Evolutionary conservation across 2,329 filamentous ascomycete species (phyloP).

Genomic region (Sclerotinia trifoliorum): DNA sequence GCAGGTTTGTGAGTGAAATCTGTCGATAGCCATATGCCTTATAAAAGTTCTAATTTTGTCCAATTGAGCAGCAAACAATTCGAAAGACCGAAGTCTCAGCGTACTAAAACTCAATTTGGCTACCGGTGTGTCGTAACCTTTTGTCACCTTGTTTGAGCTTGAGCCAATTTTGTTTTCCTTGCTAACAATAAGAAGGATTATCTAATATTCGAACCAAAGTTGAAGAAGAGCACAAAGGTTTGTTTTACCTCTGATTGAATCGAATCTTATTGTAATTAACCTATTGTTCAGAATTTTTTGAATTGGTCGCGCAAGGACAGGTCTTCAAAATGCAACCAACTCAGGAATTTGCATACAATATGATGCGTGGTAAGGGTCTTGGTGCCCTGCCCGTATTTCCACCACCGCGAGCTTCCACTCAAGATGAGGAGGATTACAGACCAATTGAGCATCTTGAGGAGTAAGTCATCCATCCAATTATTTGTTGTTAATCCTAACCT

Average conservation of each 20-base stretch:
- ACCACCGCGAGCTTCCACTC: not conserved
- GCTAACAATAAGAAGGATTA: slow-evolving; percentile 6
- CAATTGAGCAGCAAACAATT: not conserved
- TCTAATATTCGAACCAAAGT: slow-evolving; percentile 11
- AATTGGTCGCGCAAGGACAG: not conserved
- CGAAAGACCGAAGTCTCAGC: not conserved
- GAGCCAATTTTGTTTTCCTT: not conserved
- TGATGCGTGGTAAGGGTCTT: slow-evolving; percentile 19
- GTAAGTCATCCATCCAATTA: not conserved
- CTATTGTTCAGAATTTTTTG: slow-evolving; percentile 13
- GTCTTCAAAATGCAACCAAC: slow-evolving; percentile 9
- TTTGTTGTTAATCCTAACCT: not conserved
- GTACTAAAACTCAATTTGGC: slow-evolving; percentile 9
- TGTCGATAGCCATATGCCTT: not conserved
- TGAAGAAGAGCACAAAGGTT: slow-evolving; percentile 19
- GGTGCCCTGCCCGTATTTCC: slow-evolving; percentile 14
- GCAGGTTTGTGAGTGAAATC: slow-evolving; percentile 1
- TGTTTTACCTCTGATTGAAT: not conserved
- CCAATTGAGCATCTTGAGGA: not conserved
- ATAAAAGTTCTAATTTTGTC: slow-evolving; percentile 8
- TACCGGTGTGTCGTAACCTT: slow-evolving; percentile 6
- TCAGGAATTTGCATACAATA: slow-evolving; percentile 19
- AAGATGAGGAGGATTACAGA: slow-evolving; percentile 3
- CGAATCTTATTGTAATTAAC: not conserved
- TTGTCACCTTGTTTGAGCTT: not conserved